These are phyloP conservation scores for Cytospora leucostoma DNA, from an alignment of 2,329 filamentous ascomycete species.

Conservation along the genomic window DNA sequence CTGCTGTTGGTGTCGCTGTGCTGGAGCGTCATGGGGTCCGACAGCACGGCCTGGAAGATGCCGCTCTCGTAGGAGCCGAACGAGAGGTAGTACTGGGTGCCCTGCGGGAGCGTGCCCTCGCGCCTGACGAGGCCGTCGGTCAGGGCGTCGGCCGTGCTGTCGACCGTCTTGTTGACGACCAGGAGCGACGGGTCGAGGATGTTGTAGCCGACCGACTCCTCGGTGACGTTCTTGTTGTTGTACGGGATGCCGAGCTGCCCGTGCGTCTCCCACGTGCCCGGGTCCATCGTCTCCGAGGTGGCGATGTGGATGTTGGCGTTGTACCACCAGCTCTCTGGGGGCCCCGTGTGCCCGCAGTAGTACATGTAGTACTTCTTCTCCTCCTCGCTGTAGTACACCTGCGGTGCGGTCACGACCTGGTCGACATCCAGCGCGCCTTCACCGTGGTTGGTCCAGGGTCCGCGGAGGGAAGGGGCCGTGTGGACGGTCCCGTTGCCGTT, in stretches of 20 bases:
- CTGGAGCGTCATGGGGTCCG: background rate
- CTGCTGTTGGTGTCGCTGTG: background rate
- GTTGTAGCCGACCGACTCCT: conserved; percentile 7
- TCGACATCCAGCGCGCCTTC: conserved; percentile 5
- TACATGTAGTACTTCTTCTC: conserved; percentile 16
- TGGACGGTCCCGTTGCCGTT: conserved; percentile 17
- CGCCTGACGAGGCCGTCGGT: background rate
- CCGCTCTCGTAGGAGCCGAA: conserved; percentile 66
- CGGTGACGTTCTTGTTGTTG: conserved; percentile 11
- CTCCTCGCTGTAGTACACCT: conserved; percentile 13
- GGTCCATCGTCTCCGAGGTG: conserved; percentile 34
- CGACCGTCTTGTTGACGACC: background rate
- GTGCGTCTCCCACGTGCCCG: conserved; percentile 53
- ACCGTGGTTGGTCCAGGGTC: conserved; percentile 3
- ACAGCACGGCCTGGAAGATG: conserved; percentile 45
- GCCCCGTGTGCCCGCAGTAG: conserved; percentile 10
- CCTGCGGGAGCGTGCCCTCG: background rate
- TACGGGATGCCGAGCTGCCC: conserved; percentile 35
- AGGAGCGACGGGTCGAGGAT: conserved; percentile 16
- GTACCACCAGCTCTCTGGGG: background rate
- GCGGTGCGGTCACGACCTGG: conserved; percentile 13
- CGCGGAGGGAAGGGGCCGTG: conserved; percentile 9
- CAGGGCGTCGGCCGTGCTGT: background rate
- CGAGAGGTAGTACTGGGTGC: conserved; percentile 41
- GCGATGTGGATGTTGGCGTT: conserved; percentile 52